phyloP scores from a whole-genome alignment of 208 protist genomes.

The Angomonas ambiguus region DNA sequence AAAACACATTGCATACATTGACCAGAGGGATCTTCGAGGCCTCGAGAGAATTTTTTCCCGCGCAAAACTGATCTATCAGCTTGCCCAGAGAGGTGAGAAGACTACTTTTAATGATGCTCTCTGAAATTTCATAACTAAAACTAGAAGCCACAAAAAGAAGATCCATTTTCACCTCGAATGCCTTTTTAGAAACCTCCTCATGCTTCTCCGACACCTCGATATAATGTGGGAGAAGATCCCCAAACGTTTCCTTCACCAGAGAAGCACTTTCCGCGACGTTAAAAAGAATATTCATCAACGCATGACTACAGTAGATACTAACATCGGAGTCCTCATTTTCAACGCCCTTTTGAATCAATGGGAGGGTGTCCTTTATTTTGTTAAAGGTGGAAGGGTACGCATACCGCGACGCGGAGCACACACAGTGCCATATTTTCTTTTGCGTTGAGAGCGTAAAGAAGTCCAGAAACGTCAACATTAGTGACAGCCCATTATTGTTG shows the following conservation, averaged over 20 bases:
- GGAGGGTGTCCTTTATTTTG: conserved; percentile 54
- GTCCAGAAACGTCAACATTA: conserved; percentile 89
- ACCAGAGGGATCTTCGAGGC: neutral
- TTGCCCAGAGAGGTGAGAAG: neutral
- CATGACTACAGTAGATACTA: conserved; percentile 48
- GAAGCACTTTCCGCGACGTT: conserved; percentile 35
- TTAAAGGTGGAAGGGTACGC: conserved; percentile 46
- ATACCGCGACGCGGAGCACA: conserved; percentile 60
- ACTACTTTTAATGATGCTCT: neutral
- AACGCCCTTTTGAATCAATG: conserved; percentile 64
- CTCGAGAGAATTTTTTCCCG: neutral
- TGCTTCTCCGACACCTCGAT: conserved; percentile 22
- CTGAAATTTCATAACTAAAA: neutral
- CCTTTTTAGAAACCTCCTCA: neutral
- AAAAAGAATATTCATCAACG: conserved; percentile 48
- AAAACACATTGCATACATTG: neutral
- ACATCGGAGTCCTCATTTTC: conserved; percentile 65
- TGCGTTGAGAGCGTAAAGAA: conserved; percentile 91
- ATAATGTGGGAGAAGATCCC: conserved; percentile 39
- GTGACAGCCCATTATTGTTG: conserved; percentile 64
- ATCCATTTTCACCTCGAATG: neutral
- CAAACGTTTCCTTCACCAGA: conserved; percentile 49
- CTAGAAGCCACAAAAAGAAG: neutral
- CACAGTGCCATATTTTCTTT: conserved; percentile 78
- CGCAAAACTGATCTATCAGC: neutral